Evolutionary conservation across 75 land plant genomes (phyloP), one percentile per base, ranked within the genome.

Genomic region (Larix kaempferi): DNA sequence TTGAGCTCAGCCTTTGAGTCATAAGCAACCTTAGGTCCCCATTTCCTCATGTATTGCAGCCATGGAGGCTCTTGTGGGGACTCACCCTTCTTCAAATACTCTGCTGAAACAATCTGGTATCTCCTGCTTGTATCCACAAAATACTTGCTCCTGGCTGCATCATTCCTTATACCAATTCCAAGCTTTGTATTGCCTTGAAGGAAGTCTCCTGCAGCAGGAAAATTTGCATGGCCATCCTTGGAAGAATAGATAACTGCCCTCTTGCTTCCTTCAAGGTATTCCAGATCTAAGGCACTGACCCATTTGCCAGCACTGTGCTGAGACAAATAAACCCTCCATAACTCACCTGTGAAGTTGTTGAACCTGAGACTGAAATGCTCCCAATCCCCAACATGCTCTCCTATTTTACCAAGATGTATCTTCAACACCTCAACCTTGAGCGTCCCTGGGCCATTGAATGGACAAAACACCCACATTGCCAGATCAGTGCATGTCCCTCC

Each of bases 11-110:
- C 67, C 59, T 55, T 67, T 44, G 83, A 49, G 49, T 83, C 75
- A 76, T 85, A 85, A 16, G 71, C 56, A 44, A 85, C 39, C 25
- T 83, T 85, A 27, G 87, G 85, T 22, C 87, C 87, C 87, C 87
- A 85, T 39, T 85, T 75, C 52, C 87, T 62, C 87, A 85, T 85
- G 61, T 78, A 85, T 44, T 82, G 87, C 15, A 85, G 80, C 87
- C 87, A 85, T 26, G 86, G 78, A 37, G 87, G 87, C 74, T 85
- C 87, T 56, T 75, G 60, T 13, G 75, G 81, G 33, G 66, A 58
- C 22, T 59, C 81, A 59, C 23, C 73, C 55, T 65, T 21, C 33
- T 57, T 26, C 59, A 85, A n/a, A 26, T 85, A 85, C 2, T 74
- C 87, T 37, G 86, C 86, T 35, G 87, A 83, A 56, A 85, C 69